Conservation (phyloP, 2,329 filamentous ascomycete species). For the Penicillium italicum region DNA sequence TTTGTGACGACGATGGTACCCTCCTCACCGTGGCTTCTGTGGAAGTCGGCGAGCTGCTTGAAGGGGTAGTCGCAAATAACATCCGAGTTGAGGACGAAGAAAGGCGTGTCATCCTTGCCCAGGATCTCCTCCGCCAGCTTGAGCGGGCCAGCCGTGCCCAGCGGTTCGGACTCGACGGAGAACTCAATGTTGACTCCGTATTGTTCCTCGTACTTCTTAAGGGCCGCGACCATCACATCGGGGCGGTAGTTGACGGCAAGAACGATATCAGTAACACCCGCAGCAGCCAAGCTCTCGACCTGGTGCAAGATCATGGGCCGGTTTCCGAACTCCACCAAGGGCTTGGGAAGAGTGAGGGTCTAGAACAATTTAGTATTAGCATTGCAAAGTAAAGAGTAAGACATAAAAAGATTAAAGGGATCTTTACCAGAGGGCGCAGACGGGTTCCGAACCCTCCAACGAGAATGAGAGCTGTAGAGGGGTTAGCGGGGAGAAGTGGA, state of each 20-base stretch:
- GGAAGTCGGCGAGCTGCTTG: slow-evolving; percentile 82
- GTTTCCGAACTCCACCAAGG: slow-evolving; percentile 96
- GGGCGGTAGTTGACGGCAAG: slow-evolving; percentile 98
- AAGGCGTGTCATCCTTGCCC: slow-evolving; percentile 87
- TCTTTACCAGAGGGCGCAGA: slow-evolving; percentile 84
- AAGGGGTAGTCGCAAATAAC: slow-evolving; percentile 98
- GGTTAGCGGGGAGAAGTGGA: slow-evolving; percentile 7
- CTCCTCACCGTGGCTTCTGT: slow-evolving; percentile 88
- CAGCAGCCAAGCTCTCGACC: slow-evolving; percentile 87
- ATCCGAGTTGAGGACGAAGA: slow-evolving; percentile 98
- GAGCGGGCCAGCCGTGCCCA: slow-evolving; percentile 90
- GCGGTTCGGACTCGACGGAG: slow-evolving; percentile 91
- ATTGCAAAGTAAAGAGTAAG: not conserved
- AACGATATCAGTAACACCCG: slow-evolving; percentile 95
- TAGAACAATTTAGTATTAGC: slow-evolving; percentile 40
- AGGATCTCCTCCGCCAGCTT: slow-evolving; percentile 93
- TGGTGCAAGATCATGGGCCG: slow-evolving; percentile 99
- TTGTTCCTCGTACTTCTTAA: slow-evolving; percentile 90
- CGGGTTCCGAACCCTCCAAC: slow-evolving; percentile 98
- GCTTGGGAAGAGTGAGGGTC: slow-evolving; percentile 96
- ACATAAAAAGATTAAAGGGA: not conserved
- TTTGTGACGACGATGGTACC: slow-evolving; percentile 98
- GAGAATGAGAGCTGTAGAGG: slow-evolving; percentile 79
- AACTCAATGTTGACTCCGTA: slow-evolving; percentile 96
- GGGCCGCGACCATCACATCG: slow-evolving; percentile 91